Base-by-base conservation (phyloP, 148 eudicot genomes). In the Cornus florida region DNA sequence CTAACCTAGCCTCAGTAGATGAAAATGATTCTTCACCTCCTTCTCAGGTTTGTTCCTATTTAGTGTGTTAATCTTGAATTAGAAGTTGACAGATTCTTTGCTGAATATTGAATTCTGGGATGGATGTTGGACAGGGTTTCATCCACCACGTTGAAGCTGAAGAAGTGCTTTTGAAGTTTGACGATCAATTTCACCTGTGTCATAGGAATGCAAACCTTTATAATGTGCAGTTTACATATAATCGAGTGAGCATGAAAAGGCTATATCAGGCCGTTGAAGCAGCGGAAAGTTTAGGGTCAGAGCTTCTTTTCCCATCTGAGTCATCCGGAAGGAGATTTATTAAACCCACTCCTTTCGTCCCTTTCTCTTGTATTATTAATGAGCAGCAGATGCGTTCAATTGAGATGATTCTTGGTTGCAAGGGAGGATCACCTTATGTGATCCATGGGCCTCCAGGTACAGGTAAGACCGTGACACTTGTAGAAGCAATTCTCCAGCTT, bases 381-480 rank as follows among this genome's bases (percentile, higher is more conserved):
- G 89, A 89, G 83, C 95, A 94, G 86, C 98, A 94, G 80, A 71
- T 81, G 35, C 79, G 82, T 72, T 89, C 95, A 17, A 80, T 94
- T 53, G 81, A 81, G 76, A 92, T 87, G 90, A 91, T 94, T 57
- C 81, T 91, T 32, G 89, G 93, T 10, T 88, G 95, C 84, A 85
- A 80, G 85, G 97, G 95, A 17, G 98, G 93, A 69, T 80, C 88
- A 66, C 98, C 98, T 10, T 94, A 91, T 78, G 80, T 94, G 78
- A 94, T 94, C 57, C 86, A 94, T 74, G 98, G 98, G 4, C 99
- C 99, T 59, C 99, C 99, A 10, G 99, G 99, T 57, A 96, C 99
- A 32, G 99, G 99, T 23, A 96, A 96, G 79, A 94, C 99, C 0
- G 82, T 83, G 87, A 96, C 99, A 38, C 85, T 96, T 0, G 88